Conservation (phyloP, 345 rosid genomes). For the Theobroma cacao region DNA sequence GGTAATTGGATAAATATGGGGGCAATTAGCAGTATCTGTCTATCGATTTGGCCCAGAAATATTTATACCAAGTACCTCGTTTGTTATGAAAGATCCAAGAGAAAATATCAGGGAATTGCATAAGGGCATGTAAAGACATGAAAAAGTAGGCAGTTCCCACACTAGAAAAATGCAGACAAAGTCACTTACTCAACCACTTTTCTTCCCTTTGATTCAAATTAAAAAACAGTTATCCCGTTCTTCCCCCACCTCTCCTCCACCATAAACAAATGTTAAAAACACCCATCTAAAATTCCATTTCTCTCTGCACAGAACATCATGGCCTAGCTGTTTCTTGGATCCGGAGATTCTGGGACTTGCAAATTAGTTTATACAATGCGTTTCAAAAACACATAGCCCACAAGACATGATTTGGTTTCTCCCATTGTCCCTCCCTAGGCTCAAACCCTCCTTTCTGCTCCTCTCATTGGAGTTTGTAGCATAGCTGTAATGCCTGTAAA, state of each 20-base stretch:
- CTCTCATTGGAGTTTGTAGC: constrained; percentile 46
- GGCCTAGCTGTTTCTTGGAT: constrained; percentile 87
- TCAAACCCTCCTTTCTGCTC: constrained; percentile 29
- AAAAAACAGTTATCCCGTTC: constrained; percentile 31
- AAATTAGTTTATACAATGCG: constrained; percentile 21
- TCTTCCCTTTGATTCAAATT: constrained; percentile 19
- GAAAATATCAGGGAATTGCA: background rate
- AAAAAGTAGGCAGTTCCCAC: background rate
- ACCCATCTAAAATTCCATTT: constrained; percentile 42
- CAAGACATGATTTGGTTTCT: constrained; percentile 53
- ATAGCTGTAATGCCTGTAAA: constrained; percentile 60
- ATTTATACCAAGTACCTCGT: constrained; percentile 3
- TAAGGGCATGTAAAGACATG: constrained; percentile 10
- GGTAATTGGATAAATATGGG: background rate
- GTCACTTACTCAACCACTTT: constrained; percentile 18
- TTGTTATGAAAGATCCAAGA: constrained; percentile 11
- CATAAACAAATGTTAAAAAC: constrained; percentile 29
- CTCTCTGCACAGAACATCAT: constrained; percentile 50
- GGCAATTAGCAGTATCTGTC: constrained; percentile 2
- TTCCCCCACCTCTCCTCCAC: constrained; percentile 13
- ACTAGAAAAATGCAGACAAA: constrained; percentile 20
- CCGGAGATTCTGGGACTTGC: constrained; percentile 68
- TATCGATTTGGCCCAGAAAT: background rate
- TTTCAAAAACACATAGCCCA: constrained; percentile 27
- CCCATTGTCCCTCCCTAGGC: constrained; percentile 38